phyloP scores from a whole-genome alignment of 768 basidiomycete species.

The Porpolomopsis calyptriformis region DNA sequence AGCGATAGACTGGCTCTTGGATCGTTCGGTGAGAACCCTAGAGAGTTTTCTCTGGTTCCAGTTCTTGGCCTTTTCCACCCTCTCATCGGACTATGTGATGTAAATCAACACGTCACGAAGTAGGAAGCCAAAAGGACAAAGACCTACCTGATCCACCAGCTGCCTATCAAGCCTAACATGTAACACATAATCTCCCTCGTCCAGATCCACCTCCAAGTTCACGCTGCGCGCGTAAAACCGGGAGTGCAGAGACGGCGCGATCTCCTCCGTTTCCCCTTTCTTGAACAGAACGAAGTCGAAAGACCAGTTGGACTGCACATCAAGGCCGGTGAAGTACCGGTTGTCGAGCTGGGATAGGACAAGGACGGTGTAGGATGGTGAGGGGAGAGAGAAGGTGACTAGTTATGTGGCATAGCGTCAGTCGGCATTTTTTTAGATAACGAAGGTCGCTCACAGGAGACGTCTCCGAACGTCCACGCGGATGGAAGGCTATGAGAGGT shows the following conservation, averaged over 20 bases:
- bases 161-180: constrained; percentile 19
- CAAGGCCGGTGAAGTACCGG: constrained; percentile 34
- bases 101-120: constrained; percentile 1
- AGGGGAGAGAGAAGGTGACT: constrained; percentile 36
- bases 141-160: constrained; percentile 11
- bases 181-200: constrained; percentile 33
- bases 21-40: constrained; percentile 31
- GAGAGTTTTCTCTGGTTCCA: constrained; percentile 31
- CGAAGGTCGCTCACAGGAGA: constrained; percentile 30
- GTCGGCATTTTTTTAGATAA: background rate
- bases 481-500: constrained; percentile 21
- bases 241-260: constrained; percentile 24
- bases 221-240: constrained; percentile 25
- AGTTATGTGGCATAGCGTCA: constrained; percentile 1
- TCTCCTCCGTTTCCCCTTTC: constrained; percentile 26
- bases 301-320: constrained; percentile 27
- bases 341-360: constrained; percentile 37
- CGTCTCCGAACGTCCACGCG: constrained; percentile 36
- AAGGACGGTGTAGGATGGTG: constrained; percentile 30
- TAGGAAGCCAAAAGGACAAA: background rate
- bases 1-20: constrained; percentile 37
- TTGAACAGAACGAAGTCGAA: constrained; percentile 40
- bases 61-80: constrained; percentile 14
- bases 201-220: constrained; percentile 29
- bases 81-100: constrained; percentile 9